phyloP scores from a whole-genome alignment of 78 protist genomes.

The Guillardia theta region DNA sequence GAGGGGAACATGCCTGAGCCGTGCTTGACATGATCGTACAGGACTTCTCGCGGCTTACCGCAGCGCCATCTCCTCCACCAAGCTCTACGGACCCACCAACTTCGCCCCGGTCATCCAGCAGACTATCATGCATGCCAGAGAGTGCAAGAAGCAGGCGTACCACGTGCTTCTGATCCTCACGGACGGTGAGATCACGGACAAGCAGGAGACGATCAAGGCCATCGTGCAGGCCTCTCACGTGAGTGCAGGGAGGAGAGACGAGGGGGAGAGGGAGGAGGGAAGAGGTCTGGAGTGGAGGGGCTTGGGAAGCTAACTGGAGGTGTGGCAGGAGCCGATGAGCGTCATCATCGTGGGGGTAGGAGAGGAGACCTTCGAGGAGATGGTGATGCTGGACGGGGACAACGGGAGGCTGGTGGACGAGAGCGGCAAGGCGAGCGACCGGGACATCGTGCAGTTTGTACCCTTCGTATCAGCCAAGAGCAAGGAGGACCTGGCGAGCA shows the following conservation, averaged over 20 bases:
- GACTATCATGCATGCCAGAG: neutral
- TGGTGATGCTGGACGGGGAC: neutral
- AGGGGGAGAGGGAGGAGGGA: no score
- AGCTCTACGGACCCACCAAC: conserved; percentile 78
- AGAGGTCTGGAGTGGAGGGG: no score
- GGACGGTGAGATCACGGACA: conserved; percentile 68
- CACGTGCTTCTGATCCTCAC: conserved; percentile 63
- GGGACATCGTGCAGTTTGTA: neutral
- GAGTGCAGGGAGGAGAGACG: no score
- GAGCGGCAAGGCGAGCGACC: neutral
- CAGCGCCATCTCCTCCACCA: conserved; percentile 61
- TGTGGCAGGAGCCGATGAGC: conserved; percentile 61
- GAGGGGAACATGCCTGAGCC: neutral
- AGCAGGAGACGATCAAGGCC: conserved; percentile 52
- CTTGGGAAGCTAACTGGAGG: no score
- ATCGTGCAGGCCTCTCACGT: neutral
- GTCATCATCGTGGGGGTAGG: conserved; percentile 80
- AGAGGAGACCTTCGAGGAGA: neutral
- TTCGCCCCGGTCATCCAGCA: conserved; percentile 64
- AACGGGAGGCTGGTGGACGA: neutral
- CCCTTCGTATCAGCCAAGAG: neutral
- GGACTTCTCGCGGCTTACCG: neutral
- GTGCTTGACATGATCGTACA: neutral
- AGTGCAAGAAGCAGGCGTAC: neutral
- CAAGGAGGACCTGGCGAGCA: neutral